Base-by-base conservation (phyloP, 73 alveolate species). In the Symbiodinium pilosum region DNA sequence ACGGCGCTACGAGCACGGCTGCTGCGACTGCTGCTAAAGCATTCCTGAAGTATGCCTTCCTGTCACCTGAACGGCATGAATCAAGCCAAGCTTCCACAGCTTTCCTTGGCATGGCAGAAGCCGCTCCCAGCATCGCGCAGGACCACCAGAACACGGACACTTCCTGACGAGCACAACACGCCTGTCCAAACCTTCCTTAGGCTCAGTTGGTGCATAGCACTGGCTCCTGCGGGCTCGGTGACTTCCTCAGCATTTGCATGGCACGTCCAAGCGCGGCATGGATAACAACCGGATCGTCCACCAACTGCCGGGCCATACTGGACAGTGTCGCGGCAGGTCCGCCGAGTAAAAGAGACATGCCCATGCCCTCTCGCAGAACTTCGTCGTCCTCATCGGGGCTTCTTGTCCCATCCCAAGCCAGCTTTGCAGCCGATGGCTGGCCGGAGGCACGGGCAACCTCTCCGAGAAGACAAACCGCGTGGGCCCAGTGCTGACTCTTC, bases 121-220 rank as follows among this genome's bases (percentile, higher is more conserved):
- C 43, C 5, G 43, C 86, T 28, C 95, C 95, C 86, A 88, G 87
- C 69, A 88, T 88, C 20, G 95, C 95, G 30, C 87, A 88, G 36
- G 95, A 59, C 95, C 95, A 88, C 95, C 86, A 88, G 1, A 88
- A 40, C 43, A 28, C 6, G 28, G 87, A 88, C 43, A 54, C 64
- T 2, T 87, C 94, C 94, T 87, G 93, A 51, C 39, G 40, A 52
- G n/a, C n/a, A n/a, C n/a, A n/a, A n/a, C n/a, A n/a, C n/a, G n/a
- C n/a, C n/a, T n/a, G n/a, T n/a, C n/a, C n/a, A n/a, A n/a, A n/a
- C n/a, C n/a, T n/a, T n/a, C n/a, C n/a, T n/a, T n/a, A n/a, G n/a
- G n/a, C 69, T 52, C 69, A 20, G 14, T 38, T 5, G 41, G 40
- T 5, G 18, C 32, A 26, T 12, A 21, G 43, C 43, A 12, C 47